Evolutionary conservation across 768 basidiomycete genomes (phyloP).

Genomic region (Leucocoprinus leucothites): DNA sequence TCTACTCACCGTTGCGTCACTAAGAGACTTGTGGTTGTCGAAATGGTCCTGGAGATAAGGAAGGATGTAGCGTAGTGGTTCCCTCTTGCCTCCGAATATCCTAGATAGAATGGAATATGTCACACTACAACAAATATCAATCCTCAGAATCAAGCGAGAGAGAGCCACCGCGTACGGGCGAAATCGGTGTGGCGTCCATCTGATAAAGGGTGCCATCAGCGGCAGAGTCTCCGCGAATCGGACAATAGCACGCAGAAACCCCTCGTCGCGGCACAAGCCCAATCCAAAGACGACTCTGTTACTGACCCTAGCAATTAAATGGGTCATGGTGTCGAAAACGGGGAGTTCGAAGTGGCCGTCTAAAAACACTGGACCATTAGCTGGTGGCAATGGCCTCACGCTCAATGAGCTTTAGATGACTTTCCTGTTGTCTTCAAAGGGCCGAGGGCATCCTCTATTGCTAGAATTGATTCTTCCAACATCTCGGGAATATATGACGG

Average conservation of each 20-base stretch:
- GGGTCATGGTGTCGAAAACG: slow-evolving; percentile 35
- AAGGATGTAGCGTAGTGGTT: slow-evolving; percentile 24
- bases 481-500: slow-evolving; percentile 34
- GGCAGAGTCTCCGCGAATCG: slow-evolving; percentile 31
- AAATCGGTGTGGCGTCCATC: slow-evolving; percentile 26
- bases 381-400: background rate
- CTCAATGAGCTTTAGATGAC: background rate
- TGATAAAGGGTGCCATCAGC: slow-evolving; percentile 31
- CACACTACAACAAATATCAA: slow-evolving; percentile 17
- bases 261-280: slow-evolving; percentile 31
- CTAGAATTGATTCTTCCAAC: slow-evolving; percentile 30
- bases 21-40: slow-evolving; percentile 19
- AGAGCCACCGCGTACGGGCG: slow-evolving; percentile 25
- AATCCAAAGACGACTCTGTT: slow-evolving; percentile 37
- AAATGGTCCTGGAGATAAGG: slow-evolving; percentile 27
- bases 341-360: slow-evolving; percentile 20
- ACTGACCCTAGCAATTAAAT: slow-evolving; percentile 33
- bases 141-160: background rate
- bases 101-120: slow-evolving; percentile 30
- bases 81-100: slow-evolving; percentile 32
- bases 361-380: slow-evolving; percentile 1
- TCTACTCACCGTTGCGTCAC: slow-evolving; percentile 23
- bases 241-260: slow-evolving; percentile 31
- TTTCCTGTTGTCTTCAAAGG: slow-evolving; percentile 14
- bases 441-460: slow-evolving; percentile 26